phyloP scores from a whole-genome alignment of 73 alveolate genomes.

The Symbiodinium natans region DNA sequence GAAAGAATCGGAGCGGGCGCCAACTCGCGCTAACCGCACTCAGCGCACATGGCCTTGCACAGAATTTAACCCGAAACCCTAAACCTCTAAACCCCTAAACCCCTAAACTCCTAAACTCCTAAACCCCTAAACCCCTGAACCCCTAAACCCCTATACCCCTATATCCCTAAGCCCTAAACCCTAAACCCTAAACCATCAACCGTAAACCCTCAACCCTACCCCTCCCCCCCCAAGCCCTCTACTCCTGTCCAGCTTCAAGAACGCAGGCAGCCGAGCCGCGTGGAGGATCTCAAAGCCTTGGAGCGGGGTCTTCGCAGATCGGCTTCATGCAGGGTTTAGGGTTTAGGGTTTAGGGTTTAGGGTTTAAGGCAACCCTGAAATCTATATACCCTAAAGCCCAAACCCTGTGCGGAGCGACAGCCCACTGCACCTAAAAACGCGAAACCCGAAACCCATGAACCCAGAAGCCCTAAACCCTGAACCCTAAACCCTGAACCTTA shows the following conservation, averaged over 20 bases:
- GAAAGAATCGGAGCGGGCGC: no score
- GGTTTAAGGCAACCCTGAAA: background rate
- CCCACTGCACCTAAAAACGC: background rate
- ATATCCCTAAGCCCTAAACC: no score
- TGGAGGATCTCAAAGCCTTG: background rate
- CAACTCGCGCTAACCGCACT: no score
- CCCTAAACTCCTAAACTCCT: background rate
- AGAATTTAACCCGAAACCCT: background rate
- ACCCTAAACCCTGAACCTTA: background rate
- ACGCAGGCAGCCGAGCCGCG: conserved; percentile 24
- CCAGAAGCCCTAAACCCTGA: background rate
- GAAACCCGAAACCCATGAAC: background rate
- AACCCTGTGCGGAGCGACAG: no score
- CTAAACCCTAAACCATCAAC: no score
- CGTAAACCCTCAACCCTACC: background rate
- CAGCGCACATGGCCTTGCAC: no score
- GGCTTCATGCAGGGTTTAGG: background rate
- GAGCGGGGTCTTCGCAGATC: conserved; percentile 14
- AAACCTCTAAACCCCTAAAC: background rate
- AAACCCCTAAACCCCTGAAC: background rate
- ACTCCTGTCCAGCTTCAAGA: no score
- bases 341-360: background rate
- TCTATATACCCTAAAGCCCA: no score
- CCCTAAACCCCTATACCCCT: background rate
- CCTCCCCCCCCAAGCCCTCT: no score